Evolutionary conservation across 1,139 yeast genomes (phyloP), one percentile per base, ranked within the genome.

Genomic region (Cylindricascospora bacillispora): DNA sequence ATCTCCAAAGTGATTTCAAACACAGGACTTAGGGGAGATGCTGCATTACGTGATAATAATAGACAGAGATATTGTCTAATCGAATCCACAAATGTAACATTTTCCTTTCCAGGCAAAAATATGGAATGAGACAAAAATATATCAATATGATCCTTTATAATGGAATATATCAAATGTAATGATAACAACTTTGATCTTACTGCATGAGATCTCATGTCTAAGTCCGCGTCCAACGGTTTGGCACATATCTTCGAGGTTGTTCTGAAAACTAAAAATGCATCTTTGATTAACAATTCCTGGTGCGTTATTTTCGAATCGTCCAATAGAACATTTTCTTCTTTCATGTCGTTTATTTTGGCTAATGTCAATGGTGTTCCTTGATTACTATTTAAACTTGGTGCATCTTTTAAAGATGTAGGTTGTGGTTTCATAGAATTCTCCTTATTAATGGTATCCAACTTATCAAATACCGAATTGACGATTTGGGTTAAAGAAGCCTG

Each of bases 401-500:
- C 18, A 9, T 23, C 24, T 21, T 30, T 31, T 5, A 28, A 22
- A 21, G 28, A 26, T 12, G 32, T 25, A 13, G 28, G 25, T 13
- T 23, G 28, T 14, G 33, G 37, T 11, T 33, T 25, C n/a, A 25
- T 18, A 11, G 26, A 26, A 13, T 23, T 27, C 9, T 18, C 7
- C 21, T 7, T 7, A 18, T 7, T 10, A 7, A 7, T 18, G 14
- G 40, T 27, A 24, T 47, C 62, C 23, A 85, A 81, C 40, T 93
- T 67, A 39, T 78, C 92, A 56, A 83, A 89, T 11, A 86, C 76
- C 4, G 83, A 75, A 35, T 78, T 75, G 19, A 89, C 83, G 45
- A 86, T 81, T 57, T 92, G 98, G 3, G 93, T 82, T 40, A 92
- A 65, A 6, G 92, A 78, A 2, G 95, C 97, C 58, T 92, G 98